Conservation (phyloP, 140 eudicot genomes). For the Cichorium intybus region DNA sequence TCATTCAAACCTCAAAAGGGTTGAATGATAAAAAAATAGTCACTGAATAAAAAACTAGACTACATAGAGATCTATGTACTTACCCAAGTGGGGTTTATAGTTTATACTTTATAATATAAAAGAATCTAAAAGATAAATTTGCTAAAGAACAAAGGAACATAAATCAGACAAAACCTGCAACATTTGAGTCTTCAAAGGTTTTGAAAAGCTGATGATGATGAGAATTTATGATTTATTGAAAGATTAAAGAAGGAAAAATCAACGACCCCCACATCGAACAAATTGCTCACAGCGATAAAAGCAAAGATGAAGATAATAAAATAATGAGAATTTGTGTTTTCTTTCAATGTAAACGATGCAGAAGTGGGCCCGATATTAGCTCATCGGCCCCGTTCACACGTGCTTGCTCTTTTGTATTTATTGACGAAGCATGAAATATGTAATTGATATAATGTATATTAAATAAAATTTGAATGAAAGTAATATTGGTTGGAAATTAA, state of each 20-base stretch:
- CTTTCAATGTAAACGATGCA: slow-evolving; percentile 28
- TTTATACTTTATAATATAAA: slow-evolving; percentile 2
- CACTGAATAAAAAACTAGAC: slow-evolving; percentile 8
- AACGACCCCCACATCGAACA: neutral
- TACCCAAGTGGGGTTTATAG: slow-evolving; percentile 4
- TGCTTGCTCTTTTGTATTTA: slow-evolving; percentile 13
- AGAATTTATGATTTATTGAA: neutral
- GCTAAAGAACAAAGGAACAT: slow-evolving; percentile 20
- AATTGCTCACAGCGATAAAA: neutral
- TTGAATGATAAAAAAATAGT: slow-evolving; percentile 12
- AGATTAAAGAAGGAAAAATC: neutral
- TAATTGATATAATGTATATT: neutral
- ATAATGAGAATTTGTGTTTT: slow-evolving; percentile 13
- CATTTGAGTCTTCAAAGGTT: slow-evolving; percentile 20
- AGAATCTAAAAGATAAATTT: slow-evolving; percentile 7
- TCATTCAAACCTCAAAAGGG: slow-evolving; percentile 22
- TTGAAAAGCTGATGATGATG: neutral
- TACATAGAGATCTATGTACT: slow-evolving; percentile 25
- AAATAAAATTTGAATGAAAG: too few relatives aligned
- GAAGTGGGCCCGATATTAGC: slow-evolving; percentile 26
- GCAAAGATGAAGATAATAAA: neutral
- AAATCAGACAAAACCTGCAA: slow-evolving; percentile 21
- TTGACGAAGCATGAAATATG: neutral
- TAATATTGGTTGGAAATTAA: too few relatives aligned
- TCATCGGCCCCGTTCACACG: slow-evolving; percentile 29